Base-by-base conservation (phyloP, 169 alveolate species). In the Plasmodium yoelii region DNA sequence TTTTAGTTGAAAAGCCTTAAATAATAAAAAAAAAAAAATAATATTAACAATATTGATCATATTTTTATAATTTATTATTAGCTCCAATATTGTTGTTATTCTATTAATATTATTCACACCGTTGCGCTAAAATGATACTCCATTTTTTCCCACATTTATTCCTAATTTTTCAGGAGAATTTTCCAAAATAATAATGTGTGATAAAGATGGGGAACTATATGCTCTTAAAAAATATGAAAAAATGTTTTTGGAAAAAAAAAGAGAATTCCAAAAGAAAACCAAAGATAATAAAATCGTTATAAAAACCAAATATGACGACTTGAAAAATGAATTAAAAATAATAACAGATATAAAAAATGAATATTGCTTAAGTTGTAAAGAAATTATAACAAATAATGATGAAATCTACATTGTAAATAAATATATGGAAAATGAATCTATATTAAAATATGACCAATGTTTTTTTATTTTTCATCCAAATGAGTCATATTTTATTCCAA, bases 271-370 rank as follows among this genome's bases (percentile, higher is more conserved):
- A 10, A 44, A 24, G 18, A 75, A 18, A 10, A 75, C 13, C 7
- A 63, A 24, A 18, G 39, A 56, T 67, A 42, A 65, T 12, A 39
- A 26, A 59, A 39, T 75, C 15, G 15, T 49, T 1, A 53, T 75
- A 47, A 65, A 55, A 47, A 61, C 88, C 19, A 75, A 75, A 64
- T 75, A 61, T 49, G 88, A 75, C 47, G 88, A 75, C 18, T 55
- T 75, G 47, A 75, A 75, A 75, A 75, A 60, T 9, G 88, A 75
- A 49, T 28, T 75, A 63, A 34, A 75, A 61, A 75, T 75, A 28
- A 22, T 75, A 68, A 68, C 67, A 46, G 88, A 75, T 56, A 75
- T 75, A 61, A 75, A 75, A 61, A 75, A 75, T 63, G 88, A 75
- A 61, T 61, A 75, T 34, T 75, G 88, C 57, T 68, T 75, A 67